These are phyloP conservation scores for Monosporozyma aerobia DNA, from an alignment of 805 yeast genomes.

Conservation along the genomic window DNA sequence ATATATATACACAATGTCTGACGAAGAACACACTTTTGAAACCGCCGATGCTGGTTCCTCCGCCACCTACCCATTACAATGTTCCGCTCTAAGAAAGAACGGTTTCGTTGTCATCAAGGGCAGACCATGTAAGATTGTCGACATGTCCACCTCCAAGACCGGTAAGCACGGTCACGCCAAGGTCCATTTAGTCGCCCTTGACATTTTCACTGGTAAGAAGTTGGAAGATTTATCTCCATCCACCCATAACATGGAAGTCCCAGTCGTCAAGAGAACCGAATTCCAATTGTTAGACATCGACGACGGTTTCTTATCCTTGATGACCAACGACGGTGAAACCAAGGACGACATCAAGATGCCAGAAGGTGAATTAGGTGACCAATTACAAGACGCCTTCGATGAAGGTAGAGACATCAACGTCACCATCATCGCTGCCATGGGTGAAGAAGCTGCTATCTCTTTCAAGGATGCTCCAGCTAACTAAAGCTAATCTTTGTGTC, in stretches of 20 bases:
- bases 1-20: conserved; percentile 23
- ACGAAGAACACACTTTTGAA: conserved; percentile 81
- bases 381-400: conserved; percentile 85
- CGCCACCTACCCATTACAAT: conserved; percentile 96
- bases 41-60: conserved; percentile 99
- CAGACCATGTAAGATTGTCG: conserved; percentile 99
- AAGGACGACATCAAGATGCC: conserved; percentile 98
- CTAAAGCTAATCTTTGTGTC: conserved; percentile 11
- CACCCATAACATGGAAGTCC: conserved; percentile 99
- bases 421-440: conserved; percentile 96
- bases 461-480: conserved; percentile 95
- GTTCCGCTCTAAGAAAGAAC: conserved; percentile 99
- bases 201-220: conserved; percentile 98
- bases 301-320: conserved; percentile 93
- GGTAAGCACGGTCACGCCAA: conserved; percentile 99
- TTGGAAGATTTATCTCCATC: conserved; percentile 99
- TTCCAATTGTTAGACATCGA: conserved; percentile 96
- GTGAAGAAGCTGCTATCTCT: conserved; percentile 98
- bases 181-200: conserved; percentile 98
- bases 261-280: conserved; percentile 93
- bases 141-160: conserved; percentile 99
- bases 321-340: conserved; percentile 96
- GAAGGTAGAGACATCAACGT: conserved; percentile 97
- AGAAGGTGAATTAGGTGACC: conserved; percentile 95
- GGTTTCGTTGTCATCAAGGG: conserved; percentile 98